Base-by-base conservation (phyloP, 2,329 filamentous ascomycete species). In the Laburnicola sp. region DNA sequence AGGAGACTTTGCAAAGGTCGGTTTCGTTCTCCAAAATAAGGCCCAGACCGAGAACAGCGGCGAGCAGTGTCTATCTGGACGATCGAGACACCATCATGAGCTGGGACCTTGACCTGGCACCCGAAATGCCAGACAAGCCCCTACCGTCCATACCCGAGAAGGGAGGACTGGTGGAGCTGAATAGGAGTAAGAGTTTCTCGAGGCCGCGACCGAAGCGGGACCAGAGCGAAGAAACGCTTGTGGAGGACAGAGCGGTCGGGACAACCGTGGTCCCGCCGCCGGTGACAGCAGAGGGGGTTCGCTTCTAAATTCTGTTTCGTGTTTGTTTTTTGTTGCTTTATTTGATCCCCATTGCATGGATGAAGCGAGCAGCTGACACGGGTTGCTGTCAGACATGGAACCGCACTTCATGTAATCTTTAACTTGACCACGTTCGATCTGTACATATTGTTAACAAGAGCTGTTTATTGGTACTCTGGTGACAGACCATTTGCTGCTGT, bases 341-440 rank as follows among this genome's bases (percentile, higher is more conserved):
- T 32, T 25, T 41, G 31, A 43, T 45, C 45, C 36, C 48, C 42
- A 44, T 34, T 16, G 40, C 27, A 21, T 38, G 16, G 30, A n/a
- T 39, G 43, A 51, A 46, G 48, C 48, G 31, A 31, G 48, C 42
- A 46, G 42, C 42, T 46, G 48, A 31, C n/a, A 35, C 21, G 36
- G 10, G 10, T 50, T 23, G 32, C 35, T 32, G 42, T 21, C 35
- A 27, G 34, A 40, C 27, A 7, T 11, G 28, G 8, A 34, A 5
- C 21, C 32, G 35, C 16, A 22, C 25, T 30, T 22, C 1, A 25
- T 36, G 25, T 46, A 51, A 51, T 46, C 34, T 51, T 41, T 51
- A 46, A 51, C 42, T 25, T 37, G 36, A 47, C 21, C 11, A 44
- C 40, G 35, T 34, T 48, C 45, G 22, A 45, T 68, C 64, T 68